phyloP scores from a whole-genome alignment of 139 green algal species.

The Chlamydomonas eustigma region DNA sequence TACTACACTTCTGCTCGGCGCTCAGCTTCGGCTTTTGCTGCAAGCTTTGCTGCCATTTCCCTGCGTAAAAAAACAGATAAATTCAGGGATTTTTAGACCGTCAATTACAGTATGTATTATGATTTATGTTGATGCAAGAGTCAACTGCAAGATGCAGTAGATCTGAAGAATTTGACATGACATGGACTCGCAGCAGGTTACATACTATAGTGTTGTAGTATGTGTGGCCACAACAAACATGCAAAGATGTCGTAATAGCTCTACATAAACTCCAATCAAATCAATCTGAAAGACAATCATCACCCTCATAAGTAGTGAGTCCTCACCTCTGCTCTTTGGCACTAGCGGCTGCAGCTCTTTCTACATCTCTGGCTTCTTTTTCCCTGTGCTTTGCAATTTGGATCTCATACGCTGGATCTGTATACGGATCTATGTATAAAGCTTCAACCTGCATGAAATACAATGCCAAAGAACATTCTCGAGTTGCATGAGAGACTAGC shows the following conservation, averaged over 20 bases:
- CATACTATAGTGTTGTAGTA: background rate
- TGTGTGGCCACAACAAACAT: no score
- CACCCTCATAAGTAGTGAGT: background rate
- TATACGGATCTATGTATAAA: slow-evolving; percentile 16
- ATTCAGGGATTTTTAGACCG: no score
- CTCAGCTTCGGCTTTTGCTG: background rate
- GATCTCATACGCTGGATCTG: slow-evolving; percentile 13
- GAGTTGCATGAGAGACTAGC: no score
- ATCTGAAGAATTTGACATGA: background rate
- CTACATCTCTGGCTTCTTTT: slow-evolving; percentile 14
- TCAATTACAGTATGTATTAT: background rate
- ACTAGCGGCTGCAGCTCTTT: slow-evolving; percentile 6
- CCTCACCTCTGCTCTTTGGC: slow-evolving; percentile 5
- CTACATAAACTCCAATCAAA: background rate
- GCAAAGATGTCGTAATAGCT: background rate
- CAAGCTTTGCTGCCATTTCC: background rate
- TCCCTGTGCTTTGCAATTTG: slow-evolving; percentile 10
- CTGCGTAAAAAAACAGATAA: background rate
- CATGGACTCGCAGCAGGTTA: background rate
- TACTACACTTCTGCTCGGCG: no score
- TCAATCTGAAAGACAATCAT: background rate
- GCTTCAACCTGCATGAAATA: slow-evolving; percentile 11
- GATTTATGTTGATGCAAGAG: background rate
- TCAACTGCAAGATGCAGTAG: background rate
- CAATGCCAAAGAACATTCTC: no score